phyloP scores from a whole-genome alignment of 148 eudicot genomes.

The Limonium bicolor region DNA sequence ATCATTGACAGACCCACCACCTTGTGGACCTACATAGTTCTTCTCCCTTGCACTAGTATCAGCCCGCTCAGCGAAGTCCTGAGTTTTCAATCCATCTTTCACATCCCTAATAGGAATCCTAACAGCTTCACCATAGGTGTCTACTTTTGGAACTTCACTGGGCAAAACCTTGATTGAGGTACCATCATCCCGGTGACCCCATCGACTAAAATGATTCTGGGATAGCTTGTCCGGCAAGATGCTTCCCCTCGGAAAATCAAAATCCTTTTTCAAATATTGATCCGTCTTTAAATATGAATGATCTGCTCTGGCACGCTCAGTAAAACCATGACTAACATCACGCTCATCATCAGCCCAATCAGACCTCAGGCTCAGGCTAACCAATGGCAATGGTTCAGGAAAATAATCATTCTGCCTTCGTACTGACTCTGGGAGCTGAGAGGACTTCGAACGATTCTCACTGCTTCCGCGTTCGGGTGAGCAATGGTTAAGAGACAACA shows the following conservation, averaged over 20 bases:
- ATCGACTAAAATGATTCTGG: slow-evolving; percentile 35
- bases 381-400: slow-evolving; percentile 60
- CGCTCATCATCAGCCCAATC: slow-evolving; percentile 99
- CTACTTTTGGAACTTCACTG: slow-evolving; percentile 43
- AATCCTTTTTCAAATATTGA: slow-evolving; percentile 73
- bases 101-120: slow-evolving; percentile 35
- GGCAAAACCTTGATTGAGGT: slow-evolving; percentile 32
- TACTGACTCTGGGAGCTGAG: slow-evolving; percentile 20
- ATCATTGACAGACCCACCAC: slow-evolving; percentile 28
- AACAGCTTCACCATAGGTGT: slow-evolving; percentile 23
- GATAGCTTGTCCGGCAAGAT: slow-evolving; percentile 46
- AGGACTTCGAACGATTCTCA: slow-evolving; percentile 17
- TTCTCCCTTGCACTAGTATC: slow-evolving; percentile 31
- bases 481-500: slow-evolving; percentile 16
- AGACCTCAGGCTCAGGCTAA: slow-evolving; percentile 69
- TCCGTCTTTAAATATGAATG: slow-evolving; percentile 39
- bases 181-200: slow-evolving; percentile 49
- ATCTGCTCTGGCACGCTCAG: slow-evolving; percentile 49
- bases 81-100: slow-evolving; percentile 24
- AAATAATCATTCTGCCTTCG: slow-evolving; percentile 42
- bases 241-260: slow-evolving; percentile 58
- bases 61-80: slow-evolving; percentile 17
- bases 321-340: slow-evolving; percentile 70
- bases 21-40: slow-evolving; percentile 24
- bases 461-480: slow-evolving; percentile 15